Base-by-base conservation (phyloP, 2,329 filamentous ascomycete genomes). In the Neofusicoccum kwambonambiense region DNA sequence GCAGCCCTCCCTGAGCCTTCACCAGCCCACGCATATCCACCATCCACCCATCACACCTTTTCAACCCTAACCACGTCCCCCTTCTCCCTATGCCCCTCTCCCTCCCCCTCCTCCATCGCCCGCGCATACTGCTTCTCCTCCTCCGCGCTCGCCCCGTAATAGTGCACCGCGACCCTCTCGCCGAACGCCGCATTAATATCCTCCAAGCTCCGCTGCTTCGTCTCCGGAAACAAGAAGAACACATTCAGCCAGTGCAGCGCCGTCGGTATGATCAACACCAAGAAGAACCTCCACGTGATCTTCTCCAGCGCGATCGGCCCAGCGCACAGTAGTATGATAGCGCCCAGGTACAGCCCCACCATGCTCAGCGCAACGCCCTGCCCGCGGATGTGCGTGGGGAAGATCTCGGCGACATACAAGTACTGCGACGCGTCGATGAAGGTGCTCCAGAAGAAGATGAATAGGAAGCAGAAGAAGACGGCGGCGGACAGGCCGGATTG, bases 221-320 rank as follows among this genome's bases (percentile, higher is more conserved):
- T 78, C 64, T 78, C 77, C 0, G 75, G 76, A 63, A 74, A 78
- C 42, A 77, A 65, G 52, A 77, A 74, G 52, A 69, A 78, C 17
- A 78, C 71, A 34, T 70, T 70, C 3, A 69, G 52, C n/a, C 72
- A 70, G 66, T 76, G 74, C 13, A 66, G 31, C 17, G 62, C 58
- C 17, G 67, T 65, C n/a, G 66, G 66, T 17, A 50, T 27, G 44
- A 80, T 79, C 66, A 79, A 76, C 3, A 80, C 68, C 3, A 74
- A 69, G 65, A 79, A 80, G 66, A 77, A 80, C 57, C 72, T 75
- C 77, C 77, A 79, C 15, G 73, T 69, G 9, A 79, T 74, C 41
- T 70, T 67, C 4, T 73, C 70, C 31, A 80, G 68, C 2, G 77
- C 78, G 12, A 74, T 68, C 1, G 77, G 77, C 1, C 73, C 77